A percentile compares a stretch with the other conserved stretches of the same genome.
Evolutionary conservation across 164 flowering plant genomes (phyloP).

Genomic region (Amborella trichopoda): DNA sequence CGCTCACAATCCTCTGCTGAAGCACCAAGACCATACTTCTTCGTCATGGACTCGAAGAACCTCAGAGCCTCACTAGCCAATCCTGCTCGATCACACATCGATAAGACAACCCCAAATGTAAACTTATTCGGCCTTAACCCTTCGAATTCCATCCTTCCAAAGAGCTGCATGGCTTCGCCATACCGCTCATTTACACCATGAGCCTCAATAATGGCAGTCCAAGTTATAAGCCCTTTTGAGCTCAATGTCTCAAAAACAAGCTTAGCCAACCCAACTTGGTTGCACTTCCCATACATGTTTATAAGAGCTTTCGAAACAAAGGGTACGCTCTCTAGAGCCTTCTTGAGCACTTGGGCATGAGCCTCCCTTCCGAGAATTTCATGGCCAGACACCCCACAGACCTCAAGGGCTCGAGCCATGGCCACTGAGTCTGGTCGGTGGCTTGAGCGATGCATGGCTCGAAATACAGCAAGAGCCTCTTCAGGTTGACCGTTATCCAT

Average conservation of each 20-base stretch:
- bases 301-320: constrained; percentile 53
- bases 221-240: constrained; percentile 49
- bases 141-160: constrained; percentile 27
- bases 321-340: constrained; percentile 34
- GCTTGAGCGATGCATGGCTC: constrained; percentile 62
- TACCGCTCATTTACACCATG: constrained; percentile 33
- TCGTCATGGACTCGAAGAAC: too few relatives aligned
- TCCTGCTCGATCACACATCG: too few relatives aligned
- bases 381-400: constrained; percentile 31
- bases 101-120: constrained; percentile 53
- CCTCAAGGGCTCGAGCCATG: constrained; percentile 35
- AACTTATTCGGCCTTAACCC: constrained; percentile 46
- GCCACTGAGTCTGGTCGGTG: constrained; percentile 75
- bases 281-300: constrained; percentile 63
- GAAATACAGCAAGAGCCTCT: constrained; percentile 47
- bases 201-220: constrained; percentile 77
- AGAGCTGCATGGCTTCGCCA: constrained; percentile 44
- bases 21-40: too few relatives aligned
- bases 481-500: constrained; percentile 23
- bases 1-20: too few relatives aligned
- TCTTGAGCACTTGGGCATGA: constrained; percentile 66
- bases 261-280: constrained; percentile 29
- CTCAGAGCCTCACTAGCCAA: too few relatives aligned
- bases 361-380: constrained; percentile 65
- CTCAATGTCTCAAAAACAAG: constrained; percentile 34